These are phyloP conservation scores for Waltergamsia citrina DNA, from an alignment of 2,329 filamentous ascomycete genomes.

Conservation along the genomic window DNA sequence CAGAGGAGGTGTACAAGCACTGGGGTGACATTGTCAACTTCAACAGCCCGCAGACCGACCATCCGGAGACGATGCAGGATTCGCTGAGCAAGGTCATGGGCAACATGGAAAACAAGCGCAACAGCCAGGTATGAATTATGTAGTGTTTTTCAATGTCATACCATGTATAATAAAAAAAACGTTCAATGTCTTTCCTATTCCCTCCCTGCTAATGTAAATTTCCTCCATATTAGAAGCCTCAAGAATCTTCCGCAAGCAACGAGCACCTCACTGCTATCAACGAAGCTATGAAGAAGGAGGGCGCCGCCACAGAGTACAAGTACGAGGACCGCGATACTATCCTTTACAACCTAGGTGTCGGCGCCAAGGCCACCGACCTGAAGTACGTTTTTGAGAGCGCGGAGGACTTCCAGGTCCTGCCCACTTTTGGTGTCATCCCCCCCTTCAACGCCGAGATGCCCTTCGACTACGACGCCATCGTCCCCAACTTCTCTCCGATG, in stretches of 20 bases:
- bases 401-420: constrained; percentile 87
- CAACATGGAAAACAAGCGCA: constrained; percentile 78
- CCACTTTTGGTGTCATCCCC: constrained; percentile 95
- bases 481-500: constrained; percentile 96
- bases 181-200: background rate
- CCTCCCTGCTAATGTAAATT: constrained; percentile 11
- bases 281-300: constrained; percentile 61
- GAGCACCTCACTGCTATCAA: constrained; percentile 68
- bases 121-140: constrained; percentile 53
- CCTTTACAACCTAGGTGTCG: constrained; percentile 91
- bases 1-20: constrained; percentile 69
- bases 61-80: constrained; percentile 72
- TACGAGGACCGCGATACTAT: constrained; percentile 85
- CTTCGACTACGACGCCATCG: constrained; percentile 71
- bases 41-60: constrained; percentile 75
- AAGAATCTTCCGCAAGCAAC: constrained; percentile 40
- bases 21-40: constrained; percentile 81
- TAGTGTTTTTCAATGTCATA: too few relatives aligned
- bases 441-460: constrained; percentile 76
- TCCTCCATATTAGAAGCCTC: too few relatives aligned
- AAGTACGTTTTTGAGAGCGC: constrained; percentile 82
- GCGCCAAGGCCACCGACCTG: constrained; percentile 83
- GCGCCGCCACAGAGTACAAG: constrained; percentile 63
- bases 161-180: too few relatives aligned
- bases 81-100: constrained; percentile 67